Evolutionary conservation across 805 yeast species (phyloP).

Genomic region (Kodamaea sagamina): DNA sequence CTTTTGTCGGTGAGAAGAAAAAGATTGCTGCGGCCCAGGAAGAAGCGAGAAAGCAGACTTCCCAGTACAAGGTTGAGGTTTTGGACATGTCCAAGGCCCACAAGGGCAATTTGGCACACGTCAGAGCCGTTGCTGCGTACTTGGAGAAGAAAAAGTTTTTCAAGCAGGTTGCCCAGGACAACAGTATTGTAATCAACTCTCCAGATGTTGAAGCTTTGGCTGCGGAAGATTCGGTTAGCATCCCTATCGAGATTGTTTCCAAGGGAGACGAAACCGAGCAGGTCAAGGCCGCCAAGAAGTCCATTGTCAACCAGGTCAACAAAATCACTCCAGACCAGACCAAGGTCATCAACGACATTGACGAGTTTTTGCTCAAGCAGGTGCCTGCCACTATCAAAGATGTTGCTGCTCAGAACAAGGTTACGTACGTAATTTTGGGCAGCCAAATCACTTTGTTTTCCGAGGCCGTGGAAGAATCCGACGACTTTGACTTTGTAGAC

Average conservation of each 20-base stretch:
- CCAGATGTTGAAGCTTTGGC: conserved; percentile 43
- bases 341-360: conserved; percentile 61
- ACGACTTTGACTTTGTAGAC: conserved; percentile 61
- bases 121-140: conserved; percentile 68
- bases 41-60: conserved; percentile 59
- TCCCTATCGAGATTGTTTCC: conserved; percentile 65
- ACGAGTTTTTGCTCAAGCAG: conserved; percentile 54
- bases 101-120: conserved; percentile 75
- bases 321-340: conserved; percentile 68
- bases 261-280: conserved; percentile 45
- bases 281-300: conserved; percentile 64
- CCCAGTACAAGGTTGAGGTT: conserved; percentile 59
- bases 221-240: conserved; percentile 40
- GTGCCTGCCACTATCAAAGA: conserved; percentile 44
- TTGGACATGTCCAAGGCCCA: conserved; percentile 90
- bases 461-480: conserved; percentile 30
- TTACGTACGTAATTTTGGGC: conserved; percentile 62
- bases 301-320: conserved; percentile 73
- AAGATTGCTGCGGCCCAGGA: conserved; percentile 63
- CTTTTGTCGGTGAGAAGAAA: conserved; percentile 60
- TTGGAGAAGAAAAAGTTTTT: conserved; percentile 56
- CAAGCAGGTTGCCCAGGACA: conserved; percentile 37
- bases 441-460: conserved; percentile 55
- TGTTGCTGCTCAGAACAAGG: conserved; percentile 48
- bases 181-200: conserved; percentile 41